These are phyloP conservation scores for Yamadazyma kitorensis DNA, from an alignment of 805 yeast species.

Conservation along the genomic window DNA sequence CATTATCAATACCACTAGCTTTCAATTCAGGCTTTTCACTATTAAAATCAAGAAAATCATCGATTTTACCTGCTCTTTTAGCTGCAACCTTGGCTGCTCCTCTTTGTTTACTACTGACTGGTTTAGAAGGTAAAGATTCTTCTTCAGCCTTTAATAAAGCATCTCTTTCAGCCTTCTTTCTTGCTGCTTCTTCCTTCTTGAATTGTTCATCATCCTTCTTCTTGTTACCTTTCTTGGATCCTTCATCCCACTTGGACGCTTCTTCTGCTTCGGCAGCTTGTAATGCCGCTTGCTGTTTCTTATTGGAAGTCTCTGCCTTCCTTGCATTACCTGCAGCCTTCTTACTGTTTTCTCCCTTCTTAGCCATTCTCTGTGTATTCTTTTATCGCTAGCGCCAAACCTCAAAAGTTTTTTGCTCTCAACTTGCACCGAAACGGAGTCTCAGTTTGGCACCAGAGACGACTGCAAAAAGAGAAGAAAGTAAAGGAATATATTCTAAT, in stretches of 20 bases:
- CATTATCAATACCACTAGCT: conserved; percentile 76
- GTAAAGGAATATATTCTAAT: too few species aligned
- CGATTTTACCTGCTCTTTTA: conserved; percentile 59
- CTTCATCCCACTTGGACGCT: conserved; percentile 66
- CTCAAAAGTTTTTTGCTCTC: too few species aligned
- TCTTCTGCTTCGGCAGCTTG: conserved; percentile 51
- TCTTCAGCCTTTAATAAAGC: conserved; percentile 63
- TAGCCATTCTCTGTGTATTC: conserved; percentile 51
- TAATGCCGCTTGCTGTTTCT: conserved; percentile 52
- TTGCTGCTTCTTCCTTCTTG: conserved; percentile 72
- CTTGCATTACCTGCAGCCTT: conserved; percentile 63
- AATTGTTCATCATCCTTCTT: conserved; percentile 68
- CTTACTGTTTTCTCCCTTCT: conserved; percentile 49
- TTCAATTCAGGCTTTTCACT: conserved; percentile 49
- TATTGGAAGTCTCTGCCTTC: conserved; percentile 62
- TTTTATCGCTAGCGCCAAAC: too few species aligned
- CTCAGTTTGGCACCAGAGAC: too few species aligned
- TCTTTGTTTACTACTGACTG: conserved; percentile 51
- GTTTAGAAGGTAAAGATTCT: conserved; percentile 58
- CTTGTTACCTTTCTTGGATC: conserved; percentile 64
- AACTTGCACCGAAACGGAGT: too few species aligned
- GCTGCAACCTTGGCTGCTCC: conserved; percentile 69
- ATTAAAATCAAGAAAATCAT: conserved; percentile 60
- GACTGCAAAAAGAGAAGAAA: too few species aligned
- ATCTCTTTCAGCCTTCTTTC: conserved; percentile 81